phyloP scores from a whole-genome alignment of 2,329 filamentous ascomycete species.

The Orbilia blumenaviensis region DNA sequence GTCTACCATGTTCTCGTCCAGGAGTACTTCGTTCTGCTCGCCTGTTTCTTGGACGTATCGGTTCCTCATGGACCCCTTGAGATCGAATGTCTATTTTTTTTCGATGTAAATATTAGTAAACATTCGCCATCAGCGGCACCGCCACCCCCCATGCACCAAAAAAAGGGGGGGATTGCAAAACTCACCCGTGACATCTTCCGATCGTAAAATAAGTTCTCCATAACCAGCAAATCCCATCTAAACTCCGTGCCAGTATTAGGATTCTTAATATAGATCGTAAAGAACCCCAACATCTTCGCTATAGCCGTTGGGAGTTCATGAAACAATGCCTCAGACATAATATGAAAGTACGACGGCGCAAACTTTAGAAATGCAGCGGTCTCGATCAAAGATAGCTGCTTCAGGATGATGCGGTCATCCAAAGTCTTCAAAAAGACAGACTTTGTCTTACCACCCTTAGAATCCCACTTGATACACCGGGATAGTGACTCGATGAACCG shows the following conservation, averaged over 20 bases:
- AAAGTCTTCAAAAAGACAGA: constrained; percentile 96
- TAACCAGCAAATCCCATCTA: constrained; percentile 90
- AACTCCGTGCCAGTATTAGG: constrained; percentile 89
- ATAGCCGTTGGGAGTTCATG: constrained; percentile 95
- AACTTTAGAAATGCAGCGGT: constrained; percentile 94
- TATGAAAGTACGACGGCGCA: constrained; percentile 94
- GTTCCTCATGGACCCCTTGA: constrained; percentile 98
- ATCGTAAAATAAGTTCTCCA: constrained; percentile 99
- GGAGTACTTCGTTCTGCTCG: constrained; percentile 91
- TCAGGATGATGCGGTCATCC: constrained; percentile 91
- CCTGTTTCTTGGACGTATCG: constrained; percentile 96
- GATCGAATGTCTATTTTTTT: constrained; percentile 74
- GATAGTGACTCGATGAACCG: constrained; percentile 95
- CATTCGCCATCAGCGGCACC: constrained; percentile 1
- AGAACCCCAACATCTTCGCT: constrained; percentile 98
- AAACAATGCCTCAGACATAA: constrained; percentile 96
- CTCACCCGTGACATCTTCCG: constrained; percentile 76
- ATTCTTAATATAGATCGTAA: constrained; percentile 97
- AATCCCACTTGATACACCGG: constrained; percentile 96
- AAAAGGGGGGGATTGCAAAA: neutral
- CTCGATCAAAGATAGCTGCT: constrained; percentile 88
- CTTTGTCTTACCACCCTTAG: constrained; percentile 96
- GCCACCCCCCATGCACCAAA: neutral
- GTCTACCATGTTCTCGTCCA: constrained; percentile 99
- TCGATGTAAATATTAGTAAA: neutral